Evolutionary conservation across 2,329 filamentous ascomycete genomes (phyloP).

Genomic region (Arthrobotrys iridis): DNA sequence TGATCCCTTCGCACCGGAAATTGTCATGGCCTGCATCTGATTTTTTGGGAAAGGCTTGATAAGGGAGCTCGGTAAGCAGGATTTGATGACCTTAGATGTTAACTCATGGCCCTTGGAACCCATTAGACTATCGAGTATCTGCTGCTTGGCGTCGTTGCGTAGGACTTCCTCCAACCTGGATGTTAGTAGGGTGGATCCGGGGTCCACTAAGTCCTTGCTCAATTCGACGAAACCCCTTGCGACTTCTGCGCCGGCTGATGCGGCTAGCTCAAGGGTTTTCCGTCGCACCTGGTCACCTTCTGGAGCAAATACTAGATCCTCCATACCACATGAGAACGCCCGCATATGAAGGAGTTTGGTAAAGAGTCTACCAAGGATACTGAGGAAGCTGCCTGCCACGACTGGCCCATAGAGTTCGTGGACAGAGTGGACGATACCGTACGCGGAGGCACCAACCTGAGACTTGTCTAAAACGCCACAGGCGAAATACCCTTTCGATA

Average conservation of each 20-base stretch:
- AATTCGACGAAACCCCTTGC: constrained; percentile 90
- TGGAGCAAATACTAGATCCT: constrained; percentile 86
- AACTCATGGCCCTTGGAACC: constrained; percentile 76
- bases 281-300: constrained; percentile 78
- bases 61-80: constrained; percentile 82
- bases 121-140: constrained; percentile 86
- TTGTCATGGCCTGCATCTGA: constrained; percentile 99
- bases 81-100: constrained; percentile 79
- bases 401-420: constrained; percentile 93
- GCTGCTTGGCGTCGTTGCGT: constrained; percentile 89
- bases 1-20: constrained; percentile 92
- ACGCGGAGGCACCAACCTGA: constrained; percentile 86
- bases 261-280: constrained; percentile 74
- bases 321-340: constrained; percentile 96
- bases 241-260: constrained; percentile 77
- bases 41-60: constrained; percentile 94
- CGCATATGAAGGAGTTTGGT: constrained; percentile 92
- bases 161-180: constrained; percentile 86
- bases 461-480: constrained; percentile 94
- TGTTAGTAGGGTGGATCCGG: constrained; percentile 75
- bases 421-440: constrained; percentile 88
- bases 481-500: constrained; percentile 87
- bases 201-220: constrained; percentile 70
- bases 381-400: constrained; percentile 84
- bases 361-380: constrained; percentile 85